These are phyloP conservation scores for Trichophyton schoenleinii DNA, from an alignment of 2,329 filamentous ascomycete genomes.

Conservation along the genomic window DNA sequence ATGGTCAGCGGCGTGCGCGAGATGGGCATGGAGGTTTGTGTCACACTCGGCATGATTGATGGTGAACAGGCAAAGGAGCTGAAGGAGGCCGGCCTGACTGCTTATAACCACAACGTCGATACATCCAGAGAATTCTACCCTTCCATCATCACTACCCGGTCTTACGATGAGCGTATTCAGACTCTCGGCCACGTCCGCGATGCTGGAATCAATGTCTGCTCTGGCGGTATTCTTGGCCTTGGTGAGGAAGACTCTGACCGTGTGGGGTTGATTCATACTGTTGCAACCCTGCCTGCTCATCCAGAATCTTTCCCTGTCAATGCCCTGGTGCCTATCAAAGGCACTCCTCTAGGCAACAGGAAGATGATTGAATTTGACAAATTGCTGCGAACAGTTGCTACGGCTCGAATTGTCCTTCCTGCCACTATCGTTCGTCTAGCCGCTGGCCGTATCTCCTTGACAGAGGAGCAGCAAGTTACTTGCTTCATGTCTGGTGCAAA, in stretches of 20 bases:
- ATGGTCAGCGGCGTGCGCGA: constrained; percentile 73
- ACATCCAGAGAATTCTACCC: constrained; percentile 84
- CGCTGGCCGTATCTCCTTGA: constrained; percentile 70
- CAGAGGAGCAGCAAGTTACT: constrained; percentile 75
- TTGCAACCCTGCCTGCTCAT: constrained; percentile 66
- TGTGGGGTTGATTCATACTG: constrained; percentile 70
- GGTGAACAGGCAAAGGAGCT: constrained; percentile 64
- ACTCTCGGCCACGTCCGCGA: constrained; percentile 70
- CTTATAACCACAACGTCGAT: constrained; percentile 91
- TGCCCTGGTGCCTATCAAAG: constrained; percentile 78
- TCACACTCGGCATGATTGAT: constrained; percentile 92
- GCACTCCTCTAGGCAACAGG: constrained; percentile 67
- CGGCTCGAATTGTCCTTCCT: constrained; percentile 71
- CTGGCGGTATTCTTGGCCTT: constrained; percentile 74
- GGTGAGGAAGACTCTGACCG: constrained; percentile 70
- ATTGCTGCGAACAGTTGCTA: constrained; percentile 70
- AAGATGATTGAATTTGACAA: constrained; percentile 63
- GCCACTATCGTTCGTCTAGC: constrained; percentile 76
- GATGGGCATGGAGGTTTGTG: constrained; percentile 81
- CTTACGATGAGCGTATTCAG: constrained; percentile 73
- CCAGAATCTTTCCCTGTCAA: constrained; percentile 89
- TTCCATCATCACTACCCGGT: constrained; percentile 69
- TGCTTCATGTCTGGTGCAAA: constrained; percentile 89
- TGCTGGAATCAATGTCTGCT: constrained; percentile 81
- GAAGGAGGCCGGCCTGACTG: constrained; percentile 71